Evolutionary conservation across 2,329 filamentous ascomycete species (phyloP).

Genomic region (Fusarium oligoseptatum): DNA sequence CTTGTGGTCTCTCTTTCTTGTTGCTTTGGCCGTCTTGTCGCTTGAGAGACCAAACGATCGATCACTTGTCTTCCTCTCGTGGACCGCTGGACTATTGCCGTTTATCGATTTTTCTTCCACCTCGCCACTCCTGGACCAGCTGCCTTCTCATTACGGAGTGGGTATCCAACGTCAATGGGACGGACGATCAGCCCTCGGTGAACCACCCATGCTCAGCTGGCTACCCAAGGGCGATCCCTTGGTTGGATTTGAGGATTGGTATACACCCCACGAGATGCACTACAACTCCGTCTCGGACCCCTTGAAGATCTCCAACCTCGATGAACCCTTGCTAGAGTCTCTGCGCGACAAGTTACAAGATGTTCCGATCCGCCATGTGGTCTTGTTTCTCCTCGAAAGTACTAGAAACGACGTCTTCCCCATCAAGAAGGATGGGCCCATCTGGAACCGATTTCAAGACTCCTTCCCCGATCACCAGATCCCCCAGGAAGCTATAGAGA

Average conservation of each 20-base stretch:
- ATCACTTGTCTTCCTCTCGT: constrained; percentile 50
- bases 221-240: constrained; percentile 38
- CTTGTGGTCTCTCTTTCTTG: neutral
- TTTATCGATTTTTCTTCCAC: constrained; percentile 49
- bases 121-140: constrained; percentile 39
- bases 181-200: constrained; percentile 43
- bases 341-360: neutral
- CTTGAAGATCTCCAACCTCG: constrained; percentile 54
- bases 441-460: constrained; percentile 48
- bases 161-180: constrained; percentile 42
- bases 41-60: constrained; percentile 44
- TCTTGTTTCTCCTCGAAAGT: constrained; percentile 58
- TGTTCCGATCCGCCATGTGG: constrained; percentile 49
- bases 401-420: constrained; percentile 59
- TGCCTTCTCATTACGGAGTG: constrained; percentile 37
- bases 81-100: constrained; percentile 49
- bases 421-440: constrained; percentile 53
- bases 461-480: constrained; percentile 47
- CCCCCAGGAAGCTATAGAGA: constrained; percentile 50
- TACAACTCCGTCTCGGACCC: constrained; percentile 54
- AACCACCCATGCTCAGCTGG: constrained; percentile 41
- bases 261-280: constrained; percentile 2
- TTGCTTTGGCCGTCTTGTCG: constrained; percentile 35
- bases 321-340: constrained; percentile 52
- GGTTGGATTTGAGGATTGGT: constrained; percentile 46